These are phyloP conservation scores for Saccharomyces paradoxus DNA, from an alignment of 805 yeast species.

Conservation along the genomic window DNA sequence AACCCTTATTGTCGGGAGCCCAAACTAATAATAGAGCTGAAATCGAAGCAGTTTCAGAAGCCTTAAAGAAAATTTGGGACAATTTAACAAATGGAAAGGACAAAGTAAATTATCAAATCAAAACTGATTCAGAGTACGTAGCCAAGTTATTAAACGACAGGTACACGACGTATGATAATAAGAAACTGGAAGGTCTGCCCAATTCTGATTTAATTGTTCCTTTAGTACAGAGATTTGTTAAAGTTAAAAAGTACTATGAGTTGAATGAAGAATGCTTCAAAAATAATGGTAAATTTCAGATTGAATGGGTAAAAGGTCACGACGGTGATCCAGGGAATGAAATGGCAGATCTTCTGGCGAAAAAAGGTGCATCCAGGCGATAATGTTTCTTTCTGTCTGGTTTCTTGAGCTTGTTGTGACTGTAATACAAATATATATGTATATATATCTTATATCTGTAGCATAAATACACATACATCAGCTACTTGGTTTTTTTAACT, in stretches of 20 bases:
- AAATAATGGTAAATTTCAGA: constrained; percentile 34
- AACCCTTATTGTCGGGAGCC: constrained; percentile 37
- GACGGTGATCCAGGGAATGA: constrained; percentile 63
- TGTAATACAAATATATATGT: neutral
- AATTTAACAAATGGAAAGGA: constrained; percentile 12
- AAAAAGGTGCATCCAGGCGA: constrained; percentile 39
- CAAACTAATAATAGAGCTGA: constrained; percentile 84
- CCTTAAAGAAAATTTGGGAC: constrained; percentile 38
- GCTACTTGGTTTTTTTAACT: neutral
- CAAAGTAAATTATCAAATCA: constrained; percentile 34
- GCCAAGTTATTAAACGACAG: constrained; percentile 50
- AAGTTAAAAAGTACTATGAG: constrained; percentile 34
- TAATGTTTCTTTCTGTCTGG: neutral
- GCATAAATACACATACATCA: neutral
- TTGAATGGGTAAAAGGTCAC: constrained; percentile 69
- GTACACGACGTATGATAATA: constrained; percentile 42
- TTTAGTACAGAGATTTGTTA: constrained; percentile 36
- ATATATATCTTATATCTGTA: neutral
- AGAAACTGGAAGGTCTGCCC: constrained; percentile 28
- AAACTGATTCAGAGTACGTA: constrained; percentile 67
- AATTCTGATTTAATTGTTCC: constrained; percentile 28
- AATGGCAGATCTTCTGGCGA: constrained; percentile 69
- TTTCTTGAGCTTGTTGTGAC: neutral
- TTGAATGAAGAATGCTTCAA: constrained; percentile 16
- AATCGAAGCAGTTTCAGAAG: constrained; percentile 54